Evolutionary conservation across 441 rosid genomes (phyloP).

Genomic region (Heliophila coronopifolia): DNA sequence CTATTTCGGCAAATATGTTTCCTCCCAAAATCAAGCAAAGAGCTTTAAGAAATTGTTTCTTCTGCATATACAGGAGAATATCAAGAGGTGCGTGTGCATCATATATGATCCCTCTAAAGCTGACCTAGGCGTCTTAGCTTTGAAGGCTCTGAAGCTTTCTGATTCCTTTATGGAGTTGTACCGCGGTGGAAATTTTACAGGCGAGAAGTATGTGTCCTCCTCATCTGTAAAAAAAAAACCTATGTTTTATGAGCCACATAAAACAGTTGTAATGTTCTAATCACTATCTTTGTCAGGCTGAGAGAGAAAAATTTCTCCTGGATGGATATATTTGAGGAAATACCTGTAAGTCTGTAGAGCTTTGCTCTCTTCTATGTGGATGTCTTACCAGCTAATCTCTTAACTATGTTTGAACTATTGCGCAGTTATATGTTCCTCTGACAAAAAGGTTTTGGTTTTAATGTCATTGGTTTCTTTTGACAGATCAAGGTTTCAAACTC

Average conservation of each 20-base stretch:
- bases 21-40: neutral
- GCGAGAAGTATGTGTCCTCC: slow-evolving; percentile 65
- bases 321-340: slow-evolving; percentile 98
- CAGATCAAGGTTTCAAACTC: slow-evolving; percentile 97
- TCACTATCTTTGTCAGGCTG: slow-evolving; percentile 45
- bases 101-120: slow-evolving; percentile 94
- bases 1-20: neutral
- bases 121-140: slow-evolving; percentile 77
- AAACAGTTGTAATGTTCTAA: slow-evolving; percentile 11
- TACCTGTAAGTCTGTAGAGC: slow-evolving; percentile 62
- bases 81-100: slow-evolving; percentile 89
- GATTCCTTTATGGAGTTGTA: slow-evolving; percentile 92
- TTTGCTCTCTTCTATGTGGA: neutral
- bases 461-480: neutral
- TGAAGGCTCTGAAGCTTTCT: slow-evolving; percentile 94
- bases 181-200: slow-evolving; percentile 68
- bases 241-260: slow-evolving; percentile 11
- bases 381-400: neutral
- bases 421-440: neutral
- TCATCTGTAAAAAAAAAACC: neutral
- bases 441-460: neutral
- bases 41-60: neutral
- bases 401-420: neutral
- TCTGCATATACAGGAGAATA: slow-evolving; percentile 61
- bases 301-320: slow-evolving; percentile 95